phyloP scores from a whole-genome alignment of 129 eudicot genomes.

The Centella asiatica region DNA sequence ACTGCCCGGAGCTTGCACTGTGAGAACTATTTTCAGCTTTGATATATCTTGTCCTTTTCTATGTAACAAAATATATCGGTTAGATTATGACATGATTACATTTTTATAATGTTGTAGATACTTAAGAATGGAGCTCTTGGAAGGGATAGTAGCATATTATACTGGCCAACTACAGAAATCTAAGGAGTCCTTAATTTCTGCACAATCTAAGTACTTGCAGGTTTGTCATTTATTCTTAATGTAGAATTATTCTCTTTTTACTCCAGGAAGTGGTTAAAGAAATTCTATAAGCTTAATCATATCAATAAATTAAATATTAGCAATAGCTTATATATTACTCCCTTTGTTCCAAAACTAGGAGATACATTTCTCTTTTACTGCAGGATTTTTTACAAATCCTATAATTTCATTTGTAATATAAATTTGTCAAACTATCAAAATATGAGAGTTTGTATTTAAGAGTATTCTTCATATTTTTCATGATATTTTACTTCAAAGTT shows the following conservation, averaged over 20 bases:
- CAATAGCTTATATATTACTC: too few relatives aligned
- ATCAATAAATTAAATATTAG: too few relatives aligned
- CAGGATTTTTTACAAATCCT: too few relatives aligned
- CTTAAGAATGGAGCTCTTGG: constrained; percentile 75
- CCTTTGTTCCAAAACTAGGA: too few relatives aligned
- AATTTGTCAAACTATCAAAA: too few relatives aligned
- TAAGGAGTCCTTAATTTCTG: constrained; percentile 46
- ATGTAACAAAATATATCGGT: background rate
- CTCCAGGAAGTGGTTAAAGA: background rate
- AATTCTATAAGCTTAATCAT: background rate
- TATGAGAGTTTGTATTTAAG: too few relatives aligned
- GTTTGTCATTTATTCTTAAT: constrained; percentile 19
- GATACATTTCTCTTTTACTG: too few relatives aligned
- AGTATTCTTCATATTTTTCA: too few relatives aligned
- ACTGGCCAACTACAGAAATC: constrained; percentile 63
- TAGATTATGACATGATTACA: background rate
- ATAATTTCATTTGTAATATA: too few relatives aligned
- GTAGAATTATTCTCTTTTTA: background rate
- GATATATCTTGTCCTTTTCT: background rate
- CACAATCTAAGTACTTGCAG: constrained; percentile 51
- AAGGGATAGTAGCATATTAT: constrained; percentile 90
- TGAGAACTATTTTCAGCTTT: constrained; percentile 25
- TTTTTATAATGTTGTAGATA: constrained; percentile 31
- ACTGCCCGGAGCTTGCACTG: constrained; percentile 85
- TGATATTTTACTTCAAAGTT: too few relatives aligned